These are phyloP conservation scores for Pyracantha coccinea DNA, from an alignment of 331 rosid species.

Conservation along the genomic window DNA sequence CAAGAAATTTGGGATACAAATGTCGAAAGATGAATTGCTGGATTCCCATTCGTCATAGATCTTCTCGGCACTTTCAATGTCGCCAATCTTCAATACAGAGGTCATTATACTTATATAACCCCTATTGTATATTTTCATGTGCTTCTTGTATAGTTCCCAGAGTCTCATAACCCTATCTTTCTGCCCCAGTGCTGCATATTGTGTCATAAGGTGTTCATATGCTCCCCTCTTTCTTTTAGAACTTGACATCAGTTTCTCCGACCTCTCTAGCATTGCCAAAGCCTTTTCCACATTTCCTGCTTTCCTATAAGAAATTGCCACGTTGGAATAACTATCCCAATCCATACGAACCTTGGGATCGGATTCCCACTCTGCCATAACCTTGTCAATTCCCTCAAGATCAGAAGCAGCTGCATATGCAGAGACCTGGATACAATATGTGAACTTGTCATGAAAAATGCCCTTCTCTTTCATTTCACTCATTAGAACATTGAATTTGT, in stretches of 20 bases:
- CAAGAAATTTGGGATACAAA: constrained; percentile 14
- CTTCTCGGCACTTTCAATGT: constrained; percentile 16
- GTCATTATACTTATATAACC: constrained; percentile 12
- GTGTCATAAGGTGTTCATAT: constrained; percentile 8
- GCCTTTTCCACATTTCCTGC: constrained; percentile 20
- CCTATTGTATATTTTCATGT: constrained; percentile 1
- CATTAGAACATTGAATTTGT: constrained; percentile 14
- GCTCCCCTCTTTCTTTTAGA: background rate
- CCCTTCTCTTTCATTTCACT: constrained; percentile 27
- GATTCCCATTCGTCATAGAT: constrained; percentile 36
- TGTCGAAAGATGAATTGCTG: constrained; percentile 3
- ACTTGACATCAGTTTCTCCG: constrained; percentile 13
- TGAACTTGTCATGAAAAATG: background rate
- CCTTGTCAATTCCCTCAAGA: constrained; percentile 7
- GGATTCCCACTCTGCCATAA: constrained; percentile 2
- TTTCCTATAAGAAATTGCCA: constrained; percentile 15
- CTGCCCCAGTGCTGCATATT: constrained; percentile 26
- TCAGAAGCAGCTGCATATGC: constrained; percentile 19
- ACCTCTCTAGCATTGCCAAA: constrained; percentile 18
- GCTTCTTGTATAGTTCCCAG: constrained; percentile 23
- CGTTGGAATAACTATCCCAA: constrained; percentile 10
- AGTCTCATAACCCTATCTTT: constrained; percentile 22
- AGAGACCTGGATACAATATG: constrained; percentile 12
- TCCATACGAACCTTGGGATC: background rate
- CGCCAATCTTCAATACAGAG: constrained; percentile 20